Evolutionary conservation across 495 filamentous ascomycete species (phyloP), one percentile per base, ranked within the genome.

Genomic region (Aspergillus leporis): DNA sequence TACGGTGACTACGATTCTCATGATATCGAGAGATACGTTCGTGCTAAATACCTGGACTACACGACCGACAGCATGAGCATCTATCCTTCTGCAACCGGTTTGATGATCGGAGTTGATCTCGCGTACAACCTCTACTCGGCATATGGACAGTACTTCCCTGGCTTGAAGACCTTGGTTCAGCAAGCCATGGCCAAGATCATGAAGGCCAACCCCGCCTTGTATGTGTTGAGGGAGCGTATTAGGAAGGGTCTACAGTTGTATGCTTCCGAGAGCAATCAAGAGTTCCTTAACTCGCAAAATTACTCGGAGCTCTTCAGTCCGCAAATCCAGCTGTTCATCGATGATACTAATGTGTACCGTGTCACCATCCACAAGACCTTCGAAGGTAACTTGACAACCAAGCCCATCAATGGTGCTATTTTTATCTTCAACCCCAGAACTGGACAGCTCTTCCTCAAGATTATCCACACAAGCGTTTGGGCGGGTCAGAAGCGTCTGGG

Each of bases 321-420:
- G 65, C 93, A 98, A 74, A 96, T 95, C 51, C 93, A 99, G 80
- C 83, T 98, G 41, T 99, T 99, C 81, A 98, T 99, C 61, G 95
- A 99, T 64, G 95, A 99, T 73, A 99, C 95, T 47, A 99, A 99
- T 65, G 96, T 98, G 55, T 99, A 99, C 68, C 94, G 95, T 74
- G 95, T 99, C 62, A 98, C 95, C 1, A 98, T 99, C 49, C 95
- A 99, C 82, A 99, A 99, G 84, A 99, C 95, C 0, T 99, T 99
- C 62, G 95, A 99, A 72, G 95, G 95, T 62, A 99, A 99, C 67
- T 78, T 99, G 81, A 99, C 95, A 2, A 99, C 95, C 0, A 99
- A 99, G 76, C 95, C 95, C 21, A 99, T 99, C 79, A 99, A 99
- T 74, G 95, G 95, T 68, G 95, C 95, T 34, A 99, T 99, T 68